phyloP scores from a whole-genome alignment of 2,329 filamentous ascomycete species.

The Sphaceloma murrayae region DNA sequence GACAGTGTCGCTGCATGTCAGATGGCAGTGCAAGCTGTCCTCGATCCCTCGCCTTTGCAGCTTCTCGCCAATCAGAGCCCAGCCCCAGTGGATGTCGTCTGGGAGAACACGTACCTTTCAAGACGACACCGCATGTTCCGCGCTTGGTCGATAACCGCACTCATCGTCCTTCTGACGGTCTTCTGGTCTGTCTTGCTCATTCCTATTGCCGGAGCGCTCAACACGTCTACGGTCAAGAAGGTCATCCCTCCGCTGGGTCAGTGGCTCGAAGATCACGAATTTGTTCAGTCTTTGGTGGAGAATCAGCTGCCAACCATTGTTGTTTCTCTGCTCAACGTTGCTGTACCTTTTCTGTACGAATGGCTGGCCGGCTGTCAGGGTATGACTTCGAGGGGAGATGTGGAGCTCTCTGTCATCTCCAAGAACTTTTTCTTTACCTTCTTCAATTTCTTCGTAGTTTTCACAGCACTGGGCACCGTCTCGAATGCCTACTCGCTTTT shows the following conservation, averaged over 20 bases:
- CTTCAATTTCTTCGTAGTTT: conserved; percentile 96
- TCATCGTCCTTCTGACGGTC: conserved; percentile 74
- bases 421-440: conserved; percentile 99
- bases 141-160: conserved; percentile 72
- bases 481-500: conserved; percentile 61
- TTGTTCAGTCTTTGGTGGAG: conserved; percentile 67
- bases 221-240: conserved; percentile 67
- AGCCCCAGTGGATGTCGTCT: conserved; percentile 84
- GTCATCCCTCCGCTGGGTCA: conserved; percentile 62
- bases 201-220: conserved; percentile 67
- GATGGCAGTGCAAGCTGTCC: conserved; percentile 90
- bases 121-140: conserved; percentile 63
- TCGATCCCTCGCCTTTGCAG: conserved; percentile 80
- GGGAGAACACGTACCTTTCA: conserved; percentile 82
- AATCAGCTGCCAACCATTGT: conserved; percentile 80
- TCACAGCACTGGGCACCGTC: conserved; percentile 76
- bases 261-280: conserved; percentile 56
- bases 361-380: conserved; percentile 86
- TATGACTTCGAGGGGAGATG: conserved; percentile 87
- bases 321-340: conserved; percentile 76
- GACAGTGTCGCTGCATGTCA: conserved; percentile 85
- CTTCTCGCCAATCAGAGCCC: conserved; percentile 79
- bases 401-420: conserved; percentile 88
- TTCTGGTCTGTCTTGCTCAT: conserved; percentile 81
- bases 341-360: conserved; percentile 89